phyloP scores from a whole-genome alignment of 495 filamentous ascomycete species.

The Hyaloscypha bicolor region DNA sequence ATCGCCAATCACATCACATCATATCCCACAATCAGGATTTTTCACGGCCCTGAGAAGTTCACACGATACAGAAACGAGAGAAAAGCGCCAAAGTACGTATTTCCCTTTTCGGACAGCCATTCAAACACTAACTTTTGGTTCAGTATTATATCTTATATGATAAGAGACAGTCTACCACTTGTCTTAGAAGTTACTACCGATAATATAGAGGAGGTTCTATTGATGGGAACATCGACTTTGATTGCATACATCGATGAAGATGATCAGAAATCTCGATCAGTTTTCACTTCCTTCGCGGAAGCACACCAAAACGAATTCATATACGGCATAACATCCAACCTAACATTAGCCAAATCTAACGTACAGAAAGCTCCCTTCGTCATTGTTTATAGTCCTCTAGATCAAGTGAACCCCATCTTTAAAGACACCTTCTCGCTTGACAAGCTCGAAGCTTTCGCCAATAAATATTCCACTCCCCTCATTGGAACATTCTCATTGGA shows the following conservation, averaged over 20 bases:
- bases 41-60: not conserved
- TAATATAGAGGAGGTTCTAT: conserved; percentile 4
- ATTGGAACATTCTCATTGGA: conserved; percentile 10
- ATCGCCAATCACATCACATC: conserved; percentile 7
- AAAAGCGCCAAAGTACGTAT: conserved; percentile 1
- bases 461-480: conserved; percentile 10
- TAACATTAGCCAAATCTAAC: not conserved
- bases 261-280: conserved; percentile 2
- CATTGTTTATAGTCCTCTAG: conserved; percentile 1
- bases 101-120: not conserved
- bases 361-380: not conserved
- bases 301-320: conserved; percentile 3
- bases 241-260: conserved; percentile 9
- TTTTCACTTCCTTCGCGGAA: conserved; percentile 9
- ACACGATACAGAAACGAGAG: conserved; percentile 18
- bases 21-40: conserved; percentile 22
- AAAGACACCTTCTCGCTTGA: no score
- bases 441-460: not conserved
- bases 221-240: conserved; percentile 4
- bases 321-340: conserved; percentile 13
- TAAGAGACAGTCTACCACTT: not conserved
- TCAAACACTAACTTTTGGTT: not conserved
- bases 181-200: not conserved
- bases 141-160: conserved; percentile 12
- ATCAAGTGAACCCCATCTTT: conserved; percentile 1